phyloP scores from a whole-genome alignment of 768 basidiomycete genomes.

The Kwoniella sp. region DNA sequence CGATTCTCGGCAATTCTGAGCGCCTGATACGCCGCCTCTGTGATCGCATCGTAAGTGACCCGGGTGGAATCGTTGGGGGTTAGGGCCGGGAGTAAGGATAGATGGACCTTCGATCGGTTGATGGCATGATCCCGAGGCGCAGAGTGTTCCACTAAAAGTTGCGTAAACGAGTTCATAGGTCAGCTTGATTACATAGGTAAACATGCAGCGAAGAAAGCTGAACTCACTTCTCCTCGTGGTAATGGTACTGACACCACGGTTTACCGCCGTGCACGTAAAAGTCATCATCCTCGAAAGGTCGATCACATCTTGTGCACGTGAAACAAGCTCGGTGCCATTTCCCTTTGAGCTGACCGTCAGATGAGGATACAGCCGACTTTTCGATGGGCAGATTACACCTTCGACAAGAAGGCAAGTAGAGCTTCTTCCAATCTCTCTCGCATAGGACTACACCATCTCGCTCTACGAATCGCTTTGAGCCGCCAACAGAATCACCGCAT shows the following conservation, averaged over 20 bases:
- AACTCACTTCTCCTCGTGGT: constrained; percentile 77
- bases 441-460: constrained; percentile 77
- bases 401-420: constrained; percentile 93
- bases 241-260: constrained; percentile 88
- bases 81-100: constrained; percentile 68
- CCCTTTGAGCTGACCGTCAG: constrained; percentile 91
- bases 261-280: constrained; percentile 91
- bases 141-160: constrained; percentile 66
- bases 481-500: constrained; percentile 71
- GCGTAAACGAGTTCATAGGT: neutral
- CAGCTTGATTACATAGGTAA: constrained; percentile 1
- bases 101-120: constrained; percentile 92
- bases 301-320: constrained; percentile 78
- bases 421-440: constrained; percentile 90
- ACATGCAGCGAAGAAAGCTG: neutral
- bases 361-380: constrained; percentile 83
- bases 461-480: constrained; percentile 72
- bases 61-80: constrained; percentile 80
- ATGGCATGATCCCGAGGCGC: constrained; percentile 73
- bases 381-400: constrained; percentile 85
- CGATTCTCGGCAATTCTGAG: constrained; percentile 62
- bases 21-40: constrained; percentile 40
- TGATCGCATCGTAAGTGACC: constrained; percentile 85
- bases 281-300: constrained; percentile 85
- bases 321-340: constrained; percentile 94